Conservation (phyloP, 2,329 filamentous ascomycete genomes). For the Geoglossum cookeanum region DNA sequence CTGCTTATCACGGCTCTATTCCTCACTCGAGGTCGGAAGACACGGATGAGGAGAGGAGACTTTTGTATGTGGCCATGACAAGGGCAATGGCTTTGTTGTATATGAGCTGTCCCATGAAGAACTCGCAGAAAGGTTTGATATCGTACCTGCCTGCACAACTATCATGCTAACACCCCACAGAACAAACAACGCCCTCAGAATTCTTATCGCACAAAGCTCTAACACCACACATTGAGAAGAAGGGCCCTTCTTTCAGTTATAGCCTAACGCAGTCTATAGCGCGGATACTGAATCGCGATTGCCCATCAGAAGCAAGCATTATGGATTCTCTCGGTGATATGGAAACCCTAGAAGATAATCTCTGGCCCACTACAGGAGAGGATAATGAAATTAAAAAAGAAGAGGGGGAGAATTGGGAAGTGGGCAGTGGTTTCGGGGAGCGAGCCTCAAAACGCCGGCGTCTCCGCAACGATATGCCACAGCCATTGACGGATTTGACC, state of each 20-base stretch:
- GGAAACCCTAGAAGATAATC: slow-evolving; percentile 43
- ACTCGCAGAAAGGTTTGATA: slow-evolving; percentile 33
- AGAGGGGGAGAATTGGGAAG: slow-evolving; percentile 44
- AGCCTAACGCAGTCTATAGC: slow-evolving; percentile 45
- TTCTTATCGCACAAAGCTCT: slow-evolving; percentile 45
- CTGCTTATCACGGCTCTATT: slow-evolving; percentile 75
- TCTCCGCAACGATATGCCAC: neutral
- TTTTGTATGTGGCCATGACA: slow-evolving; percentile 95
- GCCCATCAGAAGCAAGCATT: slow-evolving; percentile 37
- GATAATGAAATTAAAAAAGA: slow-evolving; percentile 19
- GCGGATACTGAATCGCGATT: slow-evolving; percentile 45
- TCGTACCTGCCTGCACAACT: neutral
- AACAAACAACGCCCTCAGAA: slow-evolving; percentile 46
- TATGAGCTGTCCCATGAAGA: slow-evolving; percentile 58
- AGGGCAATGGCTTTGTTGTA: slow-evolving; percentile 74
- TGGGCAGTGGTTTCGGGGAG: slow-evolving; percentile 19
- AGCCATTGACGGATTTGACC: slow-evolving; percentile 16
- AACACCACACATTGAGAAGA: slow-evolving; percentile 33
- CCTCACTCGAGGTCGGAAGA: slow-evolving; percentile 78
- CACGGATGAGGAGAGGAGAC: slow-evolving; percentile 63
- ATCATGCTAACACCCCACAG: slow-evolving; percentile 10
- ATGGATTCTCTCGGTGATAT: slow-evolving; percentile 28
- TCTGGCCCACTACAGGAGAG: slow-evolving; percentile 46
- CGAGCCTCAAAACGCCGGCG: neutral
- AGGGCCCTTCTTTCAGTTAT: slow-evolving; percentile 51